A percentile compares a stretch with the other conserved stretches of the same genome.
These are phyloP conservation scores for Malassezia nana DNA, from an alignment of 1,284 basidiomycete species.

Conservation along the genomic window DNA sequence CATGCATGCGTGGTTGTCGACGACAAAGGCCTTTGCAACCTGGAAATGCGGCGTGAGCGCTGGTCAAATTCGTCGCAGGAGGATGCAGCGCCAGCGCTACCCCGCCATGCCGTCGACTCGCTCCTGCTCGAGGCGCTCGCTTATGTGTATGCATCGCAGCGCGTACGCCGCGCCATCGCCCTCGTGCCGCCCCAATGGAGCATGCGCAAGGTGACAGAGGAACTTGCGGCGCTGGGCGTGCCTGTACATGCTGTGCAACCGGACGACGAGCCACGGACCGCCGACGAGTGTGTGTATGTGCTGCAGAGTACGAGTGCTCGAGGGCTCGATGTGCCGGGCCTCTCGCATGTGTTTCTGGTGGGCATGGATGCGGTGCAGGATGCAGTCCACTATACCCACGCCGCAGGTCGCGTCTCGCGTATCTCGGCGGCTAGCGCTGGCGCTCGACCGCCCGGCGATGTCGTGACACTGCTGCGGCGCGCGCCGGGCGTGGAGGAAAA, in stretches of 20 bases:
- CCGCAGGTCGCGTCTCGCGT: slow-evolving; percentile 40
- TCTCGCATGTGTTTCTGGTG: slow-evolving; percentile 41
- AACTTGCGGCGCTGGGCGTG: slow-evolving; percentile 32
- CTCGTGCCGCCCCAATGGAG: slow-evolving; percentile 42
- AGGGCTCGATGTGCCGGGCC: slow-evolving; percentile 38
- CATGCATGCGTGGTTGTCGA: slow-evolving; percentile 43
- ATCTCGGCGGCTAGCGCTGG: slow-evolving; percentile 20
- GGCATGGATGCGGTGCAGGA: slow-evolving; percentile 35
- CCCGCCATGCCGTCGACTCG: slow-evolving; percentile 28
- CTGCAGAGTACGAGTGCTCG: slow-evolving; percentile 35
- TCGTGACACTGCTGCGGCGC: slow-evolving; percentile 37
- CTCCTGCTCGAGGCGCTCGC: slow-evolving; percentile 39
- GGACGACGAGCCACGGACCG: neutral
- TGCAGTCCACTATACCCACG: slow-evolving; percentile 39
- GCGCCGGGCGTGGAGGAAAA: slow-evolving; percentile 21
- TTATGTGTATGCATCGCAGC: slow-evolving; percentile 32
- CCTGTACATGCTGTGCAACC: slow-evolving; percentile 20
- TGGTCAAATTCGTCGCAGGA: no score
- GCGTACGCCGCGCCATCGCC: slow-evolving; percentile 28
- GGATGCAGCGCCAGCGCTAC: slow-evolving; percentile 15
- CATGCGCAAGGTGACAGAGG: slow-evolving; percentile 21
- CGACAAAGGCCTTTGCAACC: slow-evolving; percentile 12
- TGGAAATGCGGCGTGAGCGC: neutral
- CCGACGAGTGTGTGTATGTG: slow-evolving; percentile 26
- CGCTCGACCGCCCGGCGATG: slow-evolving; percentile 21